These are phyloP conservation scores for Cladophialophora chaetospira DNA, from an alignment of 2,329 filamentous ascomycete genomes.

Conservation along the genomic window DNA sequence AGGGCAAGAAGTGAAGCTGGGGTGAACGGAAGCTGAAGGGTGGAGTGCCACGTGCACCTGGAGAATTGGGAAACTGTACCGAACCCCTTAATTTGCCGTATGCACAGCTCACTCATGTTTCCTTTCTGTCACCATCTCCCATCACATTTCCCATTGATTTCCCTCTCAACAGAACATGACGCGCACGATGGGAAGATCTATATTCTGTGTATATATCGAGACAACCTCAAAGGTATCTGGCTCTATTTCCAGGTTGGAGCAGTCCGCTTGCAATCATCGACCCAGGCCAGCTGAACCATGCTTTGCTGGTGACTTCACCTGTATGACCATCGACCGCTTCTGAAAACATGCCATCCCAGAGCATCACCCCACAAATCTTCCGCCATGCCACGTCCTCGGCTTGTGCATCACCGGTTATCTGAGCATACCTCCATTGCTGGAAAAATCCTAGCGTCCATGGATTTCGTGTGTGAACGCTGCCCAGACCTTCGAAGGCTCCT, in stretches of 20 bases:
- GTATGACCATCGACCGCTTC: constrained; percentile 18
- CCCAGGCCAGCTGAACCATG: constrained; percentile 24
- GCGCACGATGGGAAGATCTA: no score
- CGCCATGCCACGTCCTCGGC: constrained; percentile 12
- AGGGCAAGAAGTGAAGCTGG: no score
- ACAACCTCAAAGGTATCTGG: constrained; percentile 12
- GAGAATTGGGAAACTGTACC: no score
- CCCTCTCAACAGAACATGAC: no score
- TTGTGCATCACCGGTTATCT: constrained; percentile 10
- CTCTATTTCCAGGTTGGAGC: constrained; percentile 8
- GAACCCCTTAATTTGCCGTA: no score
- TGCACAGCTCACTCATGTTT: no score
- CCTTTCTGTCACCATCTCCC: no score
- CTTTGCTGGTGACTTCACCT: constrained; percentile 20
- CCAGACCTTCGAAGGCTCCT: constrained; percentile 17
- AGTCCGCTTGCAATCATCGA: constrained; percentile 21
- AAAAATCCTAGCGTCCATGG: constrained; percentile 23
- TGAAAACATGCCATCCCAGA: constrained; percentile 23
- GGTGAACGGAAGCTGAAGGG: no score
- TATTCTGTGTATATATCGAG: no score
- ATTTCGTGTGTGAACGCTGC: constrained; percentile 18
- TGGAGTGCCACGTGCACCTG: no score
- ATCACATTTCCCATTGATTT: no score
- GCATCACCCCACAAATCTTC: constrained; percentile 17
- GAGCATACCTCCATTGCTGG: constrained; percentile 21